Evolutionary conservation across 257 asterid genomes (phyloP).

Genomic region (Nicotiana otophora): DNA sequence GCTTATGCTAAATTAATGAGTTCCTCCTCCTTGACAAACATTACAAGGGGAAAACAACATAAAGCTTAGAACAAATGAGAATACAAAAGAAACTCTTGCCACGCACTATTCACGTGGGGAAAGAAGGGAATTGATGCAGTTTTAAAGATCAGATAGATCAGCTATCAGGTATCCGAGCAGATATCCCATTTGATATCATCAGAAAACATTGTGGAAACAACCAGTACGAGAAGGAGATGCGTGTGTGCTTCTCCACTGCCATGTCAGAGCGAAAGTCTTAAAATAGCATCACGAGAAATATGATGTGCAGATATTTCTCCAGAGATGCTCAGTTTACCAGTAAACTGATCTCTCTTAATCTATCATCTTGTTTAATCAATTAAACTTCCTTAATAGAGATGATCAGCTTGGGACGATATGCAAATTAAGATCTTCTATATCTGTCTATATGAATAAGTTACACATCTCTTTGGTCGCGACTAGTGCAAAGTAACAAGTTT

Average conservation of each 20-base stretch:
- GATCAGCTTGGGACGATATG: not conserved
- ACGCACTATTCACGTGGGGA: not conserved
- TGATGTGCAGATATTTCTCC: not conserved
- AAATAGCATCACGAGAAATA: not conserved
- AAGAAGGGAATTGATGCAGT: not conserved
- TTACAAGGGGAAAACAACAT: not conserved
- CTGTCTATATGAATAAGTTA: not conserved
- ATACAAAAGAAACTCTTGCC: not conserved
- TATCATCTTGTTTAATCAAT: not conserved
- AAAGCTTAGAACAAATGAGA: not conserved
- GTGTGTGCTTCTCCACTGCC: not conserved
- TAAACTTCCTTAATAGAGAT: not conserved
- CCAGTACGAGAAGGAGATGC: not conserved
- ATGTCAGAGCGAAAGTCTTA: not conserved
- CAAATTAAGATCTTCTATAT: not conserved
- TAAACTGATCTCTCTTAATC: not conserved
- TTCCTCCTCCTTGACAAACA: not conserved
- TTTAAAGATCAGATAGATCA: not conserved
- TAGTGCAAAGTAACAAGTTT: not conserved
- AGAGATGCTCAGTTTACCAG: not conserved
- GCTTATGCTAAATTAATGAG: not conserved
- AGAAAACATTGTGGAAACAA: not conserved
- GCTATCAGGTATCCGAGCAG: too few species aligned
- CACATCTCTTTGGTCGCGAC: not conserved
- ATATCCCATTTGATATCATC: not conserved